phyloP scores from a whole-genome alignment of 805 yeast species.

The Teunomyces funiuensis region DNA sequence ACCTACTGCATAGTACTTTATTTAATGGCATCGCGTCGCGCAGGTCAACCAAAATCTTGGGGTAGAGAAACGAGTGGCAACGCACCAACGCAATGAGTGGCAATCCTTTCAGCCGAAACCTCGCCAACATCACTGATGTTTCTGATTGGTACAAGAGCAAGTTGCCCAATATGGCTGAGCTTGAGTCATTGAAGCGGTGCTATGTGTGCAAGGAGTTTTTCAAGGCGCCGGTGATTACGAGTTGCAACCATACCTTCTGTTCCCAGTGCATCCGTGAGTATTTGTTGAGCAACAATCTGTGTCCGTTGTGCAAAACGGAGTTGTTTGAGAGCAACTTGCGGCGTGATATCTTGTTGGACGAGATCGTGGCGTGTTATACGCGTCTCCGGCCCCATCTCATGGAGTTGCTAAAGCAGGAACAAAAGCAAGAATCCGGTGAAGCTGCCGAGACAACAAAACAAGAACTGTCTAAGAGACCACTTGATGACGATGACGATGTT shows the following conservation, averaged over 20 bases:
- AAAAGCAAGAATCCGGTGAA: background rate
- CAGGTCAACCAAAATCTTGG: background rate
- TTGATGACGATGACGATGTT: slow-evolving; percentile 11
- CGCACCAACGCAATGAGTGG: background rate
- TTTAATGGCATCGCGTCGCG: slow-evolving; percentile 1
- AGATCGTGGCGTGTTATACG: slow-evolving; percentile 55
- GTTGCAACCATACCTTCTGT: slow-evolving; percentile 89
- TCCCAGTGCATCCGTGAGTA: slow-evolving; percentile 80
- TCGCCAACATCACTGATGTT: slow-evolving; percentile 53
- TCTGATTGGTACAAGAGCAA: slow-evolving; percentile 63
- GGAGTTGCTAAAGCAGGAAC: slow-evolving; percentile 21
- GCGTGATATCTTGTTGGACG: slow-evolving; percentile 70
- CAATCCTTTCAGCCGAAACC: slow-evolving; percentile 1
- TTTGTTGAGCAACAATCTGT: slow-evolving; percentile 55
- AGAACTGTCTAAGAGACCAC: background rate
- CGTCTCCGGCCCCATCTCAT: slow-evolving; percentile 41
- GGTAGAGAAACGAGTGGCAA: slow-evolving; percentile 3
- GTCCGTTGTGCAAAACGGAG: slow-evolving; percentile 78
- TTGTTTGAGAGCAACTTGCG: slow-evolving; percentile 68
- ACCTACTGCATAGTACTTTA: background rate
- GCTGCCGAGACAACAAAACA: background rate
- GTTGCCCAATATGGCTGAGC: slow-evolving; percentile 54
- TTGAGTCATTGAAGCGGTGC: slow-evolving; percentile 77
- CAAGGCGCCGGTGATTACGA: slow-evolving; percentile 75
- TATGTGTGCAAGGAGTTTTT: slow-evolving; percentile 85